Conservation (phyloP, 495 filamentous ascomycete genomes). For the Lichenothelia convexa region DNA sequence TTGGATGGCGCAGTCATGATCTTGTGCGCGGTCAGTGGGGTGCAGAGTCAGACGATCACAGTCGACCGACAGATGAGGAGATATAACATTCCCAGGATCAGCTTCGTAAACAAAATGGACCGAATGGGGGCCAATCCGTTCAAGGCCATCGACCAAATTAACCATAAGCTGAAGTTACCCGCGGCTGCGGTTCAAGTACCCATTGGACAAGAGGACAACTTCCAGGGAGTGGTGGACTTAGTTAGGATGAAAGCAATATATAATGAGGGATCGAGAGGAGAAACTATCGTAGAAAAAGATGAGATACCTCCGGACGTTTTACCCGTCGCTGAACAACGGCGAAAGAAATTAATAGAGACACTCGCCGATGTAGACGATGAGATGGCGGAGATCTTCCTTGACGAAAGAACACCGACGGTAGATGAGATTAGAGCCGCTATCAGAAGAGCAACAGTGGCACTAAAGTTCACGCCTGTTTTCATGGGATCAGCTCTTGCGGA, state of each 20-base stretch:
- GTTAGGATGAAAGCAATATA: slow-evolving; percentile 85
- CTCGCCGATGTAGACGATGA: slow-evolving; percentile 96
- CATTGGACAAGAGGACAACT: slow-evolving; percentile 82
- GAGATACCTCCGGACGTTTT: slow-evolving; percentile 64
- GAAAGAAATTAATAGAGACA: slow-evolving; percentile 76
- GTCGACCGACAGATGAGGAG: slow-evolving; percentile 97
- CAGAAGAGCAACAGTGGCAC: slow-evolving; percentile 63
- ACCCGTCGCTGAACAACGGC: slow-evolving; percentile 56
- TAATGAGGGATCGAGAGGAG: slow-evolving; percentile 68
- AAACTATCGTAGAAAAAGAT: slow-evolving; percentile 50
- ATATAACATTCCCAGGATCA: slow-evolving; percentile 90
- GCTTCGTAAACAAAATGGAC: slow-evolving; percentile 99
- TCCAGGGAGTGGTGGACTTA: slow-evolving; percentile 86
- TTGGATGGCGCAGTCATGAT: slow-evolving; percentile 98
- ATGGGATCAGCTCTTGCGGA: slow-evolving; percentile 94
- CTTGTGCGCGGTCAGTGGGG: slow-evolving; percentile 89
- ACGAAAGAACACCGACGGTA: slow-evolving; percentile 56
- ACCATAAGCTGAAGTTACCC: slow-evolving; percentile 75
- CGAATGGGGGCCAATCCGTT: slow-evolving; percentile 97
- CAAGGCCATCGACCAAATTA: slow-evolving; percentile 95
- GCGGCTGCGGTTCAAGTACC: slow-evolving; percentile 92
- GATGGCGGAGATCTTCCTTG: slow-evolving; percentile 90
- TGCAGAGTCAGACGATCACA: slow-evolving; percentile 95
- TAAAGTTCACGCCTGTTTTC: slow-evolving; percentile 90
- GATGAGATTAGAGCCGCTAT: slow-evolving; percentile 82